Conservation (phyloP, 805 yeast species). For the Yarrowia alimentaria region DNA sequence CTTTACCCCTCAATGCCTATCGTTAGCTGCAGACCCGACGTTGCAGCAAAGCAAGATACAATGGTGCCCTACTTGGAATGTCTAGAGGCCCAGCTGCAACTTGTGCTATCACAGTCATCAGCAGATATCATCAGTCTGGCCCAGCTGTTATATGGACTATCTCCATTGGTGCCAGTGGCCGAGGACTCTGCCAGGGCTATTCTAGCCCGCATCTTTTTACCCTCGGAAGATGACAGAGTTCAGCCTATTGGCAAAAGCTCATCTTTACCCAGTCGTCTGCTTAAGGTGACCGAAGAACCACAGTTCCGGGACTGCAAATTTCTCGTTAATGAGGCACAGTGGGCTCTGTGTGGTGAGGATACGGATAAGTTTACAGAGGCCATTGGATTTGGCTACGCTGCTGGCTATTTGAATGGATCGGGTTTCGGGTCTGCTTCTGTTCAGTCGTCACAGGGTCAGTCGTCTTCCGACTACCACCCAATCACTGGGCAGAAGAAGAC, state of each 20-base stretch:
- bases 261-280: constrained; percentile 32
- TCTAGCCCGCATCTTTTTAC: constrained; percentile 3
- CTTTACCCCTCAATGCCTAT: constrained; percentile 17
- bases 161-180: constrained; percentile 3
- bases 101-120: background rate
- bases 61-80: constrained; percentile 3
- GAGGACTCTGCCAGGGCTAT: background rate
- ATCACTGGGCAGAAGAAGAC: constrained; percentile 36
- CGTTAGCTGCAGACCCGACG: constrained; percentile 18
- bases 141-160: background rate
- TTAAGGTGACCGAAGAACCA: constrained; percentile 32
- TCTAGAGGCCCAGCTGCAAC: constrained; percentile 2
- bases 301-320: constrained; percentile 30
- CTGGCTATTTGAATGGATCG: constrained; percentile 33
- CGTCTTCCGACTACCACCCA: constrained; percentile 32
- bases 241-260: constrained; percentile 32
- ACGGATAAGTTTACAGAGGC: constrained; percentile 32
- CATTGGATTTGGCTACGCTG: constrained; percentile 38
- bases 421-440: constrained; percentile 13
- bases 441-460: no score
- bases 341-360: constrained; percentile 32
- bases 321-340: constrained; percentile 33
- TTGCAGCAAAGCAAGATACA: background rate
- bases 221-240: constrained; percentile 33
- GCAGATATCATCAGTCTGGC: constrained; percentile 4